Base-by-base conservation (phyloP, 805 yeast genomes). In the Isabelozyma heimii region DNA sequence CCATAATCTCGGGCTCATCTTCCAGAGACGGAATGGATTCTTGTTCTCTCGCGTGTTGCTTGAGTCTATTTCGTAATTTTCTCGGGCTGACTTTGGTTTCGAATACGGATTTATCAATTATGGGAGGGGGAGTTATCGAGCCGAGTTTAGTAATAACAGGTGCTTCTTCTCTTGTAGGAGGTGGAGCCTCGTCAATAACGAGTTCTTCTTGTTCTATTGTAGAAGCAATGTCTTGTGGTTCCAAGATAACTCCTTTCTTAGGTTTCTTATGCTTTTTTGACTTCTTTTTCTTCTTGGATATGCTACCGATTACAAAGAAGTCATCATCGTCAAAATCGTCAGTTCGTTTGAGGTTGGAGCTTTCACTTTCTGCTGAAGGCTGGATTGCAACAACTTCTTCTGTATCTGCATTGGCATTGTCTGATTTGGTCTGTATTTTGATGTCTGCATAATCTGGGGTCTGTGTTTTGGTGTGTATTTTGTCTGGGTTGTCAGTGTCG, bases 321-420 rank as follows among this genome's bases (percentile, higher is more conserved):
- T 67, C 72, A n/a, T 67, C 72, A 47, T 68, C 72, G n/a, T 57
- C 56, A 5, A 49, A 15, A 43, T 24, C 13, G 17, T 24, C 38
- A 6, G 26, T 16, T 27, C 37, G 14, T 30, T 42, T 42, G 14
- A 4, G 2, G 8, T 8, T 13, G 24, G 24, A 20, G 8, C 10
- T 5, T 8, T 30, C 10, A 10, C n/a, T 30, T 4, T 30, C 35
- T 30, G 35, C n/a, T 30, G 10, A 10, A 9, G n/a, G n/a, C 8
- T 30, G n/a, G n/a, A 10, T 13, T 8, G 10, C 9, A 5, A 8
- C n/a, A 5, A 10, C n/a, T 30, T 30, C n/a, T 30, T 30, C 35
- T 30, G 35, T 6, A 4, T 30, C n/a, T 13, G 3, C 10, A 5
- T 9, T 30, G 5, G 8, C 35, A 30, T 30, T 13, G n/a, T 10